Evolutionary conservation across 2,329 filamentous ascomycete species (phyloP).

Genomic region (Cercospora berteroae): DNA sequence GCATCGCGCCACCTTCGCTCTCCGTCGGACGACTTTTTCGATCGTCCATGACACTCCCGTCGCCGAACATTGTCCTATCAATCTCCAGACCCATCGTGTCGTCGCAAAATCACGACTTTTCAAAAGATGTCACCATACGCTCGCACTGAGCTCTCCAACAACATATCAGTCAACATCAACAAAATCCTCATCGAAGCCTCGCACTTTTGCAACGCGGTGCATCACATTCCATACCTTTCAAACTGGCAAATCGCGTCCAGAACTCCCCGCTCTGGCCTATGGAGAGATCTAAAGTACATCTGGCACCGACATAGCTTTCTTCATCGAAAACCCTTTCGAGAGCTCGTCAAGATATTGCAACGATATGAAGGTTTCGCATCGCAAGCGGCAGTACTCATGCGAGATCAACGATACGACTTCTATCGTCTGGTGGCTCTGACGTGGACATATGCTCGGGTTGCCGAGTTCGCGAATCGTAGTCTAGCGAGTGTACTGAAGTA

Average conservation of each 20-base stretch:
- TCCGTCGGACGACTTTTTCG: no score
- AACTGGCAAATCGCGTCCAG: background rate
- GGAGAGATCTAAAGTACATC: background rate
- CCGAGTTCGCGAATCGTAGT: background rate
- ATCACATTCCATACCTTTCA: background rate
- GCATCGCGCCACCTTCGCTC: background rate
- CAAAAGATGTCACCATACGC: background rate
- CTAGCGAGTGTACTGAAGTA: background rate
- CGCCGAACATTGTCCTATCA: background rate
- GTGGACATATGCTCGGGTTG: conserved; percentile 1
- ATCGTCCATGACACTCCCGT: background rate
- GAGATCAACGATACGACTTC: background rate
- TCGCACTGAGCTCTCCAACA: background rate
- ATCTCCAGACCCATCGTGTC: background rate
- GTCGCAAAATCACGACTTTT: background rate
- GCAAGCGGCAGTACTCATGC: background rate
- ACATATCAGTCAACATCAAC: background rate
- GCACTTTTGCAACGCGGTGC: background rate
- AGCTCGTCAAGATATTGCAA: background rate
- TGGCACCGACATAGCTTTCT: background rate
- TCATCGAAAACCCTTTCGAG: background rate
- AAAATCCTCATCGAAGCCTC: background rate
- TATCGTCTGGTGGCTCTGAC: background rate
- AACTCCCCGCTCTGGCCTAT: background rate
- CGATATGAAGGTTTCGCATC: background rate